These are phyloP conservation scores for Ailanthus altissimus DNA, from an alignment of 345 rosid genomes.

Conservation along the genomic window DNA sequence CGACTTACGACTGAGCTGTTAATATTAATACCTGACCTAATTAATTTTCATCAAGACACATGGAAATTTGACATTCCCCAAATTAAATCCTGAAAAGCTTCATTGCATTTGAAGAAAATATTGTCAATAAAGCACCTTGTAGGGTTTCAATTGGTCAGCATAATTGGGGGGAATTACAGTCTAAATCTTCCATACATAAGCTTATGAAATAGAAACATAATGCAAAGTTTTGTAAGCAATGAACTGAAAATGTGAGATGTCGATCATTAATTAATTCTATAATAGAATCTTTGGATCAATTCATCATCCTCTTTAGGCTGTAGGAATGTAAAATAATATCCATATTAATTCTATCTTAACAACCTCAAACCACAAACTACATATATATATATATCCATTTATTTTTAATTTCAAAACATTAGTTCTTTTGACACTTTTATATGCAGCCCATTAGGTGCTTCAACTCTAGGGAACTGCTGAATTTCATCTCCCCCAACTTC, in stretches of 20 bases:
- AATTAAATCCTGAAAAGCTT: not conserved
- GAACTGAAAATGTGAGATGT: not conserved
- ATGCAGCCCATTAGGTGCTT: constrained; percentile 57
- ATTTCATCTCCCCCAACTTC: constrained; percentile 46
- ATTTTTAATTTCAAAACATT: not conserved
- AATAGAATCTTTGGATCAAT: not conserved
- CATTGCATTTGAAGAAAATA: not conserved
- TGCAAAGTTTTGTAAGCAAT: not conserved
- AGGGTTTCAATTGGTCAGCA: not conserved
- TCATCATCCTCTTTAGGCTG: not conserved
- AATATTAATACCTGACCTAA: too few relatives aligned
- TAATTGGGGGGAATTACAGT: not conserved
- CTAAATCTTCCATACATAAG: not conserved
- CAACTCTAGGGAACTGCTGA: constrained; percentile 55
- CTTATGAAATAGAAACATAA: not conserved
- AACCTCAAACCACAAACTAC: not conserved
- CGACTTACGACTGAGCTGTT: too few relatives aligned
- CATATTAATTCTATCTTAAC: not conserved
- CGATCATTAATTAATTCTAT: not conserved
- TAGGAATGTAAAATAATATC: not conserved
- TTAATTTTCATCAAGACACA: too few relatives aligned
- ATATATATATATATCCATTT: not conserved
- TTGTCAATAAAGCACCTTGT: not conserved
- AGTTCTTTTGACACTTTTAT: constrained; percentile 36
- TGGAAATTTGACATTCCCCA: too few relatives aligned